Evolutionary conservation across 345 rosid species (phyloP).

Genomic region (Mallotus nudiflorus): DNA sequence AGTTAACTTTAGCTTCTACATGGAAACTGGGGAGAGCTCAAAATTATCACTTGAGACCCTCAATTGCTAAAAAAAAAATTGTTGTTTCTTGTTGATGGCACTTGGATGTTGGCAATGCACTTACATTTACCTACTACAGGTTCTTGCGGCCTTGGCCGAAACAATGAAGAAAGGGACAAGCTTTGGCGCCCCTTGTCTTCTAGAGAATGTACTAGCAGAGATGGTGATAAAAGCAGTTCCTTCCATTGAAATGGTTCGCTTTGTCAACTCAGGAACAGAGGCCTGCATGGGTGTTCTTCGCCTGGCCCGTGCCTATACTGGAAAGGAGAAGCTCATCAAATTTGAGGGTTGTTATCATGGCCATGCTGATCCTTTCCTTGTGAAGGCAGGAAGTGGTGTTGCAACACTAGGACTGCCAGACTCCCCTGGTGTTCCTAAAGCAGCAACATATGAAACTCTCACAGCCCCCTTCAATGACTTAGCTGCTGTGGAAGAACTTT

Average conservation of each 20-base stretch:
- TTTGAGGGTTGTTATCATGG: slow-evolving; percentile 98
- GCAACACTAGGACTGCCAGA: slow-evolving; percentile 92
- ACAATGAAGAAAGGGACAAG: slow-evolving; percentile 98
- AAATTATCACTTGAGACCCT: not conserved
- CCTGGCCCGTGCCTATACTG: slow-evolving; percentile 89
- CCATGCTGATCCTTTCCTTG: slow-evolving; percentile 92
- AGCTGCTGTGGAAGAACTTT: slow-evolving; percentile 57
- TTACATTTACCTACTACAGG: slow-evolving; percentile 41
- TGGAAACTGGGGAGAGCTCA: not conserved
- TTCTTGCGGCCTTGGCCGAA: slow-evolving; percentile 80
- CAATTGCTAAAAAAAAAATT: too few relatives aligned
- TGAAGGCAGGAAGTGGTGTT: slow-evolving; percentile 97
- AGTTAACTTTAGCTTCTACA: not conserved
- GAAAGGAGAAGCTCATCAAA: slow-evolving; percentile 67
- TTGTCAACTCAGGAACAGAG: slow-evolving; percentile 89
- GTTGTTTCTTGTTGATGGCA: not conserved
- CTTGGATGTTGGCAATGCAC: not conserved
- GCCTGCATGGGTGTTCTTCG: slow-evolving; percentile 98
- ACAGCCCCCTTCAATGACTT: slow-evolving; percentile 76
- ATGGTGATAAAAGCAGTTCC: slow-evolving; percentile 97
- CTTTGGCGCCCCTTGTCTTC: slow-evolving; percentile 98
- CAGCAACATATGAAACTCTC: slow-evolving; percentile 74
- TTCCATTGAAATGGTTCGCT: slow-evolving; percentile 90
- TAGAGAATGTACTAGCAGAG: slow-evolving; percentile 83
- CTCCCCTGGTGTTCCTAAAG: slow-evolving; percentile 94